Evolutionary conservation across 2,329 filamentous ascomycete genomes (phyloP), one percentile per base, ranked within the genome.

Genomic region (Aspergillus tubingensis): DNA sequence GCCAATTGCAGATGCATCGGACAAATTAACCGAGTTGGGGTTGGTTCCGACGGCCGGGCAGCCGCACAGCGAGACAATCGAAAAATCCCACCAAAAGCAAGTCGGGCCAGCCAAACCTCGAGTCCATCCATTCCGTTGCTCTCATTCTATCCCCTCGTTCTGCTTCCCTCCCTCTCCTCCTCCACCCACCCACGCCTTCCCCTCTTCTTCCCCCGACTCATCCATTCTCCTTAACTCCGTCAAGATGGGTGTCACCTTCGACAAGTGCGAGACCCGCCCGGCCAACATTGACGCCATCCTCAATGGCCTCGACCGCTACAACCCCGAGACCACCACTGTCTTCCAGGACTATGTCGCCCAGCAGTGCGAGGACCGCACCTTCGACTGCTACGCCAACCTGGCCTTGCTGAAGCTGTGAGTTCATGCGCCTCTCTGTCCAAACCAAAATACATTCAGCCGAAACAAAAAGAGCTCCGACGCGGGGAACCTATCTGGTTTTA

Each of bases 251-350:
- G 70, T 73, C 67, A 79, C 86, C 62, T 90, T 90, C 82, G 94
- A 97, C 85, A 91, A 93, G 80, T 91, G 91, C 83, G 88, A 91
- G 72, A 91, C 96, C 80, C 86, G 95, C 78, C 94, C 95, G 71
- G 91, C 95, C 69, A 88, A 95, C 78, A 96, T 99, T 80, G 90
- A 92, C 76, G 85, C 82, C 79, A 97, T 99, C 75, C 92, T 99
- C 76, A 96, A 94, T 81, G 94, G 95, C 70, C 91, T 99, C 66
- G 95, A 99, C 81, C 87, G 95, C 74, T 99, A 99, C 84, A 99
- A 99, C 80, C 95, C 95, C 44, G 95, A 99, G 83, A 96, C 95
- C 54, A 96, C 96, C 53, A 86, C 87, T 64, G 85, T 91, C 68
- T 95, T 99, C 79, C 94, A 99, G 85, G 90, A 91, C 77, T 99